These are phyloP conservation scores for Melampsora americana DNA, from an alignment of 1,284 basidiomycete species.

Conservation along the genomic window DNA sequence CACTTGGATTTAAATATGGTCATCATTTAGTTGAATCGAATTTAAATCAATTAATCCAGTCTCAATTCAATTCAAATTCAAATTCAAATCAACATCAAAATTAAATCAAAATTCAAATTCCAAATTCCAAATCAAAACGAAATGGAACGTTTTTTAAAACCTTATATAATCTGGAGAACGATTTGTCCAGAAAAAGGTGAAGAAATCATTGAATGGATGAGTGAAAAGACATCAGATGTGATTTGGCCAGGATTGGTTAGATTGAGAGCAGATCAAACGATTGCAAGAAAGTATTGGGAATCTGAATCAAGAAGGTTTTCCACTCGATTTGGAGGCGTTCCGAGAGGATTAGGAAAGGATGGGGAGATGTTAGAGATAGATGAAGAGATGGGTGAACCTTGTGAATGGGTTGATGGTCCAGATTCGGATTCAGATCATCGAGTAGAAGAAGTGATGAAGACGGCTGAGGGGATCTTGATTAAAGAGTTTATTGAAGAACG, in stretches of 20 bases:
- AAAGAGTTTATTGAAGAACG: constrained; percentile 34
- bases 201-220: constrained; percentile 34
- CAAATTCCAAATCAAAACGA: neutral
- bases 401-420: neutral
- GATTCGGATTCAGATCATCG: neutral
- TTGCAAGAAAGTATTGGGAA: constrained; percentile 33
- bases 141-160: constrained; percentile 14
- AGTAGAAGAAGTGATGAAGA: neutral
- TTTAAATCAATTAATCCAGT: neutral
- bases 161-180: constrained; percentile 27
- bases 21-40: constrained; percentile 1
- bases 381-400: neutral
- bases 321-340: constrained; percentile 1
- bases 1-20: constrained; percentile 11
- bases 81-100: too few species aligned
- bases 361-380: constrained; percentile 12
- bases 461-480: constrained; percentile 28
- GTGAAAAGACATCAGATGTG: constrained; percentile 33
- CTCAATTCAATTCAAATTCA: too few species aligned
- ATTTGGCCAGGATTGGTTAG: constrained; percentile 33
- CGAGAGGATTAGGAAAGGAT: constrained; percentile 23
- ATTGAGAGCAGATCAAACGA: neutral
- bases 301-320: constrained; percentile 12
- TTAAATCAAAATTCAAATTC: too few species aligned
- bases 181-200: neutral